These are phyloP conservation scores for Hypoxylon sp. DNA, from an alignment of 2,329 filamentous ascomycete species.

Conservation along the genomic window DNA sequence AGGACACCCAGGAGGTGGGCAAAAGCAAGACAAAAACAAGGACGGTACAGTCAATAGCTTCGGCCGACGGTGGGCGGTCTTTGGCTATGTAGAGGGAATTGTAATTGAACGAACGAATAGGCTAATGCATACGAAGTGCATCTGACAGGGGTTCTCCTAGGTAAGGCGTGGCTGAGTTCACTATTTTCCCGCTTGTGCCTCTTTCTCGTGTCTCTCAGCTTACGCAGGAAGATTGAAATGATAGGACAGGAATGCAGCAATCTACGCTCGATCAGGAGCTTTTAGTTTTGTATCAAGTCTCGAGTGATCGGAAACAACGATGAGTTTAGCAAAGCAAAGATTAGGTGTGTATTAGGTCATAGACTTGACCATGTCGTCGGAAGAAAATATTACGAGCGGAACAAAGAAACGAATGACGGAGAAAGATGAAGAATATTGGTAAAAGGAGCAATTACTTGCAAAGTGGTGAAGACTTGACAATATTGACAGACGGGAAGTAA, in stretches of 20 bases:
- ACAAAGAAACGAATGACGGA: conserved; percentile 7
- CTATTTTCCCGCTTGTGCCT: conserved; percentile 41
- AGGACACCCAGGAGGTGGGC: conserved; percentile 34
- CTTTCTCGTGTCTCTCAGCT: conserved; percentile 40
- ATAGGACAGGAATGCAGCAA: conserved; percentile 49
- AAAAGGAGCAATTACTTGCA: conserved; percentile 22
- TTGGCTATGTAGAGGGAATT: conserved; percentile 33
- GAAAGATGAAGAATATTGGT: conserved; percentile 25
- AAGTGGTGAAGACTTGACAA: conserved; percentile 33
- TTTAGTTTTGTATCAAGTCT: conserved; percentile 39
- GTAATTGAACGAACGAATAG: conserved; percentile 52
- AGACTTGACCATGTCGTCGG: conserved; percentile 36
- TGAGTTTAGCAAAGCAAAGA: conserved; percentile 30
- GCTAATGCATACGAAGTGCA: conserved; percentile 47
- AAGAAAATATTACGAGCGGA: conserved; percentile 1
- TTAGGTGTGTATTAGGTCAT: conserved; percentile 35
- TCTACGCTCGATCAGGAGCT: conserved; percentile 30
- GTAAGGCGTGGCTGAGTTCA: conserved; percentile 51
- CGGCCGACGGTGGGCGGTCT: conserved; percentile 22
- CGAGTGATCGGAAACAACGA: conserved; percentile 30
- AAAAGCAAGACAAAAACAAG: conserved; percentile 32
- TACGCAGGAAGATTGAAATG: conserved; percentile 40
- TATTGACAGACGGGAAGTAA: not conserved
- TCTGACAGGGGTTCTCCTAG: conserved; percentile 33
- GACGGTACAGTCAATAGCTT: conserved; percentile 36